These are phyloP conservation scores for Ophiostoma pallidulum DNA, from an alignment of 2,329 filamentous ascomycete species.

Conservation along the genomic window DNA sequence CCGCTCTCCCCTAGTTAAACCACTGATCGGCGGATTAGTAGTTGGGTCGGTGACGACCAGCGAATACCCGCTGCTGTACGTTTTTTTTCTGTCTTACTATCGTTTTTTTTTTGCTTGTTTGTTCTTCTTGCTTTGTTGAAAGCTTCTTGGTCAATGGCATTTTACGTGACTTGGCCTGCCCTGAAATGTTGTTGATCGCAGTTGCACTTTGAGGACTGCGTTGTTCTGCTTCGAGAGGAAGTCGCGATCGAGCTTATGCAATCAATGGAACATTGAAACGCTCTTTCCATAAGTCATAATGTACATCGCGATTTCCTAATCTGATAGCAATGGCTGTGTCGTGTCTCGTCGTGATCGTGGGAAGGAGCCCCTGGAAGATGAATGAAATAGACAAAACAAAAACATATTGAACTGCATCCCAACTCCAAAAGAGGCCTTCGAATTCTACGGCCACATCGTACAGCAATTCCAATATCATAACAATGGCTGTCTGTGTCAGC, in stretches of 20 bases:
- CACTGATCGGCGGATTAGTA: slow-evolving; percentile 2
- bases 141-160: background rate
- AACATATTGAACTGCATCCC: too few species aligned
- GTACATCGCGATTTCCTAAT: too few species aligned
- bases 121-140: background rate
- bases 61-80: slow-evolving; percentile 11
- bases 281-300: too few species aligned
- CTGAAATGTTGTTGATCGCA: background rate
- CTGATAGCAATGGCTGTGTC: too few species aligned
- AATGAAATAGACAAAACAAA: too few species aligned
- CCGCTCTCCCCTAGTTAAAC: slow-evolving; percentile 6
- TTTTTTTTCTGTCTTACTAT: slow-evolving; percentile 9
- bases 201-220: background rate
- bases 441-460: too few species aligned
- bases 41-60: slow-evolving; percentile 6
- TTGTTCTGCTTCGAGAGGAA: too few species aligned
- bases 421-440: too few species aligned
- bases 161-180: background rate
- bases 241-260: too few species aligned
- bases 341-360: too few species aligned
- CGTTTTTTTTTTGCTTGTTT: slow-evolving; percentile 1
- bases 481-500: background rate
- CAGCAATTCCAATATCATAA: background rate
- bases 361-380: too few species aligned
- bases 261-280: too few species aligned